These are phyloP conservation scores for Penicillium nucicola DNA, from an alignment of 495 filamentous ascomycete species.

Conservation along the genomic window DNA sequence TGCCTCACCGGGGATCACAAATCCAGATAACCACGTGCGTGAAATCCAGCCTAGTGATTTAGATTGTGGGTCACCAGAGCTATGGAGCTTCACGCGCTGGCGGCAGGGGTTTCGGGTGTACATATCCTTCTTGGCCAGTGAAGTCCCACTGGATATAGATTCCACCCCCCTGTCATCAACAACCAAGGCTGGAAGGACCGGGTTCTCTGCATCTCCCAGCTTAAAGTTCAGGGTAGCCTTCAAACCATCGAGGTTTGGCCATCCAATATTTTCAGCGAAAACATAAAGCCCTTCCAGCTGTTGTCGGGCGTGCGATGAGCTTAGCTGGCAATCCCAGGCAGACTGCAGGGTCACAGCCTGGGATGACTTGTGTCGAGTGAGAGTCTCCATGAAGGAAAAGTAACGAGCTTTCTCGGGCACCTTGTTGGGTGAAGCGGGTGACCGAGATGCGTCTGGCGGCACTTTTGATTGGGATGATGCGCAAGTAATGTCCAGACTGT, in stretches of 20 bases:
- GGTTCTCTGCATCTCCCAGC: slow-evolving; percentile 9
- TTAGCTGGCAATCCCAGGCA: slow-evolving; percentile 36
- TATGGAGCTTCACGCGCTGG: slow-evolving; percentile 27
- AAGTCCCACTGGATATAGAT: background rate
- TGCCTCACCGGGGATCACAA: slow-evolving; percentile 73
- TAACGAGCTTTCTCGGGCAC: slow-evolving; percentile 19
- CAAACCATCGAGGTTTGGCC: slow-evolving; percentile 44
- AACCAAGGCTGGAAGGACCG: slow-evolving; percentile 3
- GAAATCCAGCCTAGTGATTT: slow-evolving; percentile 69
- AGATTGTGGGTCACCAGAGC: slow-evolving; percentile 10
- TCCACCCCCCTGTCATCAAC: background rate
- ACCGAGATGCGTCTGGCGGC: background rate
- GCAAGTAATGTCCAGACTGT: slow-evolving; percentile 58
- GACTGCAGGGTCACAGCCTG: slow-evolving; percentile 17
- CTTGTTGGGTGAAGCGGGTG: slow-evolving; percentile 15
- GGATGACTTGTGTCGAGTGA: slow-evolving; percentile 23
- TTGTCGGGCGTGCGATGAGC: slow-evolving; percentile 35
- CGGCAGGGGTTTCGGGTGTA: slow-evolving; percentile 28
- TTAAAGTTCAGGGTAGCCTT: slow-evolving; percentile 17
- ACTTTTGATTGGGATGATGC: slow-evolving; percentile 8
- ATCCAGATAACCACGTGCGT: slow-evolving; percentile 71
- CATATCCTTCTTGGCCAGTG: slow-evolving; percentile 22
- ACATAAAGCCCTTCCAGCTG: slow-evolving; percentile 49
- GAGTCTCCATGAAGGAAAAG: slow-evolving; percentile 24
- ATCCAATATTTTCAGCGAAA: slow-evolving; percentile 50